Percentiles rank a stretch among this genome's conserved stretches.
These are phyloP conservation scores for Pigoraptor vietnamica DNA, from an alignment of 78 protist species.

Conservation along the genomic window DNA sequence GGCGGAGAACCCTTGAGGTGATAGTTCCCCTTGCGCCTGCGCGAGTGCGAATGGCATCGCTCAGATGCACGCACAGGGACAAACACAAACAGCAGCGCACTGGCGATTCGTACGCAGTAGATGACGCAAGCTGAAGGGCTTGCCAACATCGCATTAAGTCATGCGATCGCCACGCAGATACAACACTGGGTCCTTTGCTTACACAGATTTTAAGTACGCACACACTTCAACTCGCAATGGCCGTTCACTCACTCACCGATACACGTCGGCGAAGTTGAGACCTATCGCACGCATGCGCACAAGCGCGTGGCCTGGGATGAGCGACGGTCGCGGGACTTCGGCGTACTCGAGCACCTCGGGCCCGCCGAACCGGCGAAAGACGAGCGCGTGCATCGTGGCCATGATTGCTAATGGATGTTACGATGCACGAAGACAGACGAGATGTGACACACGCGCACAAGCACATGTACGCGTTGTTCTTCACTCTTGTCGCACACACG, in stretches of 20 bases:
- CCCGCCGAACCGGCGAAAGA: not conserved
- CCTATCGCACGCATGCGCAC: not conserved
- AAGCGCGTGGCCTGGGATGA: not conserved
- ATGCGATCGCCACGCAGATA: too few relatives aligned
- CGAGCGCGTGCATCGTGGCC: not conserved
- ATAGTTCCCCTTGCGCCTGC: not conserved
- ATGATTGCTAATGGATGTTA: not conserved
- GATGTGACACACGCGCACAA: too few relatives aligned
- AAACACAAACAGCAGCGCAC: not conserved
- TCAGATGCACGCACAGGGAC: not conserved
- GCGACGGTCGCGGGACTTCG: not conserved
- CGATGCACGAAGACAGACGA: not conserved
- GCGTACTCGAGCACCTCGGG: not conserved
- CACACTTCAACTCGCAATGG: not conserved
- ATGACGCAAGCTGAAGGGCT: too few relatives aligned
- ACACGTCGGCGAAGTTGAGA: not conserved
- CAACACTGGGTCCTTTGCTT: not conserved
- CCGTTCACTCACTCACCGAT: not conserved
- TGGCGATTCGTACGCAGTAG: not conserved
- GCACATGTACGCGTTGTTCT: too few relatives aligned
- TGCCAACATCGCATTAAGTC: too few relatives aligned
- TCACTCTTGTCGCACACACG: too few relatives aligned
- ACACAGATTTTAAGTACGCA: not conserved
- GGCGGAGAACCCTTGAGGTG: not conserved
- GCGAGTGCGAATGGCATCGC: not conserved